phyloP scores from a whole-genome alignment of 2,329 filamentous ascomycete genomes.

The Aspergillus vadensis region DNA sequence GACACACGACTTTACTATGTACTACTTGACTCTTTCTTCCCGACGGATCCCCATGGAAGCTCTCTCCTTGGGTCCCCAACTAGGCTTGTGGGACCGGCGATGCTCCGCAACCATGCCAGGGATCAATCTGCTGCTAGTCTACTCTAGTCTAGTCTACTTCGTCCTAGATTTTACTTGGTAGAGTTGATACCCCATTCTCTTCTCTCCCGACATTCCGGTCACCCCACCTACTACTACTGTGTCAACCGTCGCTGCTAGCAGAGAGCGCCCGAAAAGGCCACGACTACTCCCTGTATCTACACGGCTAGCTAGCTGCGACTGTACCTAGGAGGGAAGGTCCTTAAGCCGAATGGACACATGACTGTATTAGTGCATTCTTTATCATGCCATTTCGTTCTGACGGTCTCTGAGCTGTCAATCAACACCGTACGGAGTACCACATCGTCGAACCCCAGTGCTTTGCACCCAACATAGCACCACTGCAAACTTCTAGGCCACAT shows the following conservation, averaged over 20 bases:
- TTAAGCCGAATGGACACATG: neutral
- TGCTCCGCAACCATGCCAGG: conserved; percentile 16
- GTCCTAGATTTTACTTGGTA: too few relatives aligned
- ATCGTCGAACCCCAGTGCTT: neutral
- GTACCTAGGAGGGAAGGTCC: neutral
- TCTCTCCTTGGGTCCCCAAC: neutral
- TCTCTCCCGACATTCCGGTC: neutral
- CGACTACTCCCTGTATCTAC: neutral
- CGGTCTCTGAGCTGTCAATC: neutral
- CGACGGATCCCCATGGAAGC: conserved; percentile 2
- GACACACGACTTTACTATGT: too few relatives aligned
- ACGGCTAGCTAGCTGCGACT: neutral
- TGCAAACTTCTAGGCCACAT: conserved; percentile 59
- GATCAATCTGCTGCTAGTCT: neutral
- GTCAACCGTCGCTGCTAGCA: neutral
- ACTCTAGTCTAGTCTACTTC: too few relatives aligned
- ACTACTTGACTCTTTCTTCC: neutral
- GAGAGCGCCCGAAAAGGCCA: neutral
- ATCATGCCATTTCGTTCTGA: conserved; percentile 5
- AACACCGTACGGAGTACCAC: neutral
- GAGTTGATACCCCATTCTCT: too few relatives aligned
- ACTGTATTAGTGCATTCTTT: neutral
- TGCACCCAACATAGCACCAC: neutral
- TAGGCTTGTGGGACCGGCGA: conserved; percentile 14
- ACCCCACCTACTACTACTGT: neutral